A percentile compares a stretch with the other conserved stretches of the same genome.
phyloP scores from a whole-genome alignment of 768 basidiomycete species.

The Mycena metata region DNA sequence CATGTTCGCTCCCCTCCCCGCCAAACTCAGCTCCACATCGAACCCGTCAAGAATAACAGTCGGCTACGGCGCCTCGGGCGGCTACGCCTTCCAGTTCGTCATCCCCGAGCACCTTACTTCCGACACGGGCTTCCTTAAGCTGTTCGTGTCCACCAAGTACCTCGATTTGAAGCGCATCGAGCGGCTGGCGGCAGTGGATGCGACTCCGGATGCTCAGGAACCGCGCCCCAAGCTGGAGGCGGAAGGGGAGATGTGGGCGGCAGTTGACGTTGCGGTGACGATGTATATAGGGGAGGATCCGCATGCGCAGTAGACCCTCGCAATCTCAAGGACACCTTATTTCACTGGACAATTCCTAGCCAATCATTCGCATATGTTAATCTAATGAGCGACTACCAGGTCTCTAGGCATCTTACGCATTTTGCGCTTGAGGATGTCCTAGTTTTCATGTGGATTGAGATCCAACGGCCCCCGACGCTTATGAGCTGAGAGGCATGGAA shows the following conservation, averaged over 20 bases:
- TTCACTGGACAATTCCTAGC: background rate
- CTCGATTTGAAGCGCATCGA: constrained; percentile 59
- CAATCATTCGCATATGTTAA: too few species aligned
- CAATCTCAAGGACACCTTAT: background rate
- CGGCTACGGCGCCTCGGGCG: constrained; percentile 29
- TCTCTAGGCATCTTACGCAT: too few species aligned
- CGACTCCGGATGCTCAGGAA: background rate
- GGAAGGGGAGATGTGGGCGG: constrained; percentile 26
- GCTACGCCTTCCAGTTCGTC: constrained; percentile 44
- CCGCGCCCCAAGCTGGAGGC: background rate
- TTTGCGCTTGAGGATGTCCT: too few species aligned
- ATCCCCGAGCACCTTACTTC: constrained; percentile 46
- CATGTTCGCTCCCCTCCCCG: constrained; percentile 20
- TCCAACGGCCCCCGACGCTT: too few species aligned
- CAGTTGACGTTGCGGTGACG: constrained; percentile 21
- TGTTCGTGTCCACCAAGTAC: constrained; percentile 61
- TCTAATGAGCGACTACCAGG: too few species aligned
- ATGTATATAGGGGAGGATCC: constrained; percentile 17
- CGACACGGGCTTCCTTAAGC: constrained; percentile 60
- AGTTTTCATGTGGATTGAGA: too few species aligned
- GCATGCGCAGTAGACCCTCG: background rate
- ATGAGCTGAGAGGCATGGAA: too few species aligned
- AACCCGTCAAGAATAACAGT: constrained; percentile 29
- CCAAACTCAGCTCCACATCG: background rate
- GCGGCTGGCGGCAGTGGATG: constrained; percentile 43